Conservation (phyloP, 331 rosid species). For the Malus hybrid region DNA sequence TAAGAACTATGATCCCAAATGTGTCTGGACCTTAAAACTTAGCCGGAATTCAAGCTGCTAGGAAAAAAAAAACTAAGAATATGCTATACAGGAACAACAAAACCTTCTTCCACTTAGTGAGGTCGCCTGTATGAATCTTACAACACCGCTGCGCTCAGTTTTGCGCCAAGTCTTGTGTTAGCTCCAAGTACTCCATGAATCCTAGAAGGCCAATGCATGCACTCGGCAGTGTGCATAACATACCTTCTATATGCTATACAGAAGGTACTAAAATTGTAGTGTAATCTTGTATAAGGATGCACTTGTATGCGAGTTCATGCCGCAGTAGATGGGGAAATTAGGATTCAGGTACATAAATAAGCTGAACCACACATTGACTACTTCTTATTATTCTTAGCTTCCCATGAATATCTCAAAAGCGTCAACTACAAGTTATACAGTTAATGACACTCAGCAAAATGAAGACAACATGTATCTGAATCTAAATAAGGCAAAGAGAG, state of each 20-base stretch:
- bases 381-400: slow-evolving; percentile 74
- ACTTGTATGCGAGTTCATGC: neutral
- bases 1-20: neutral
- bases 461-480: slow-evolving; percentile 20
- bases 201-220: no score
- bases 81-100: no score
- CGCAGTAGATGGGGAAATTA: slow-evolving; percentile 7
- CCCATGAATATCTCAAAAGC: slow-evolving; percentile 57
- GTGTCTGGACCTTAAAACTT: neutral
- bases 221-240: no score
- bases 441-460: slow-evolving; percentile 19
- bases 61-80: no score
- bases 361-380: slow-evolving; percentile 5
- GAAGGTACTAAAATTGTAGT: neutral
- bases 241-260: no score
- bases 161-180: no score
- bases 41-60: no score
- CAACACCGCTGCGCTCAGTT: rapidly evolving
- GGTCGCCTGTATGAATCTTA: no score
- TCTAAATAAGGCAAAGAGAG: slow-evolving; percentile 15
- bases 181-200: no score
- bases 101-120: no score
- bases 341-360: neutral
- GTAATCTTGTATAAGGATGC: neutral
- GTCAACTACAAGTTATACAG: slow-evolving; percentile 48